Conservation (phyloP, 768 basidiomycete genomes). For the Asterophora lycoperdoides region DNA sequence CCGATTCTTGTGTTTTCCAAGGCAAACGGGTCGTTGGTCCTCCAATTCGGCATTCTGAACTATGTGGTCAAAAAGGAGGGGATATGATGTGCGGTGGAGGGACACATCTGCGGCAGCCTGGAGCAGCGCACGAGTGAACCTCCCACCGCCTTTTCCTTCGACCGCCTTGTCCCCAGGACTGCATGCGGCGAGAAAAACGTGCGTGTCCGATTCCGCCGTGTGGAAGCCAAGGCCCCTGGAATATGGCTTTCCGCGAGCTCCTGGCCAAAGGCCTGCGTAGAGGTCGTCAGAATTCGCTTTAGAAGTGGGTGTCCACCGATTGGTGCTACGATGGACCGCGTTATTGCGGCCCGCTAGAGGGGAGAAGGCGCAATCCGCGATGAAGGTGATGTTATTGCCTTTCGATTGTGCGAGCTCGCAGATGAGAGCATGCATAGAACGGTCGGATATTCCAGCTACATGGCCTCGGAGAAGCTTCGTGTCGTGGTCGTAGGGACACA, state of each 20-base stretch:
- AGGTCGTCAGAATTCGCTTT: conserved; percentile 54
- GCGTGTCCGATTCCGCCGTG: conserved; percentile 34
- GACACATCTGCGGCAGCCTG: conserved; percentile 40
- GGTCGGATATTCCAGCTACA: conserved; percentile 63
- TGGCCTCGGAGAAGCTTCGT: conserved; percentile 42
- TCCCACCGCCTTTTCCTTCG: conserved; percentile 61
- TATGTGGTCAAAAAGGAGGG: conserved; percentile 43
- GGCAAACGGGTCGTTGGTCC: conserved; percentile 46
- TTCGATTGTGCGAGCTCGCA: conserved; percentile 50
- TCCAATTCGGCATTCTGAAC: conserved; percentile 30
- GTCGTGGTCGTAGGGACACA: conserved; percentile 67
- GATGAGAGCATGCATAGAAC: conserved; percentile 61
- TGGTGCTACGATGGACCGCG: conserved; percentile 40
- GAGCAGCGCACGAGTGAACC: conserved; percentile 55
- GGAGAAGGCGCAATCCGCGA: conserved; percentile 64
- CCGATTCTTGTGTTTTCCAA: conserved; percentile 46
- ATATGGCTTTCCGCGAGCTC: conserved; percentile 35
- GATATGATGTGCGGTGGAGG: conserved; percentile 51
- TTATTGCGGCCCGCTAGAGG: conserved; percentile 34
- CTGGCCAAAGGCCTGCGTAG: conserved; percentile 50
- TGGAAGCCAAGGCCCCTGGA: conserved; percentile 41
- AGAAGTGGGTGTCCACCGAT: conserved; percentile 59
- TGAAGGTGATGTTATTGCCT: conserved; percentile 66
- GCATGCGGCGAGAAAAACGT: conserved; percentile 58
- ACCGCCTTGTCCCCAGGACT: conserved; percentile 48